A percentile compares a stretch with the other conserved stretches of the same genome.
These are phyloP conservation scores for Mallotus japonicus DNA, from an alignment of 441 rosid species.

Conservation along the genomic window DNA sequence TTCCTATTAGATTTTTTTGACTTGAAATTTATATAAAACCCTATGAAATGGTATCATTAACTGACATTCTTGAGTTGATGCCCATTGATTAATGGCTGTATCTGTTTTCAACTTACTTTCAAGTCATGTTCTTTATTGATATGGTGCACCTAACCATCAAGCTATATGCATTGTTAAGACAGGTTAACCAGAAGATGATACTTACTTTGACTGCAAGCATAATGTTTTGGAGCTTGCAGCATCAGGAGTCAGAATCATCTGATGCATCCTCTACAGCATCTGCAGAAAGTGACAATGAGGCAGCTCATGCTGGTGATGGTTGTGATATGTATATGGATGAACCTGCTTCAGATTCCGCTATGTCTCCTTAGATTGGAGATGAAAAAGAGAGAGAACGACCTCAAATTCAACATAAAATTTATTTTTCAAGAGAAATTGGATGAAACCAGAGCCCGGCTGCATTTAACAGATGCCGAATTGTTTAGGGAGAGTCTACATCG, in stretches of 20 bases:
- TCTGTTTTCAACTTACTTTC: neutral
- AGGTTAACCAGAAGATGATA: conserved; percentile 98
- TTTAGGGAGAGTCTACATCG: neutral
- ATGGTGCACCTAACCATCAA: conserved; percentile 1
- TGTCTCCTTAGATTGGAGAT: neutral
- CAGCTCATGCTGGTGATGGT: conserved; percentile 34
- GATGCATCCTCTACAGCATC: conserved; percentile 35
- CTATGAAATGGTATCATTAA: neutral
- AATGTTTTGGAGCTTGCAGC: conserved; percentile 91
- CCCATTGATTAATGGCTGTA: neutral
- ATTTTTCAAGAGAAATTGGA: conserved; percentile 1
- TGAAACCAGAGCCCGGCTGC: neutral
- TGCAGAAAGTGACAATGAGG: conserved; percentile 12
- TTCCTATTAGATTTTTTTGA: neutral
- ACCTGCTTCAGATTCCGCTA: conserved; percentile 31
- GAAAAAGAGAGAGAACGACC: conserved; percentile 20
- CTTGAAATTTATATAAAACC: neutral
- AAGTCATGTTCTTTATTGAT: neutral
- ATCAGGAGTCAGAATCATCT: conserved; percentile 36
- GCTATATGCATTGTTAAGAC: conserved; percentile 21
- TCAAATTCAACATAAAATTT: neutral
- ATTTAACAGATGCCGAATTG: neutral
- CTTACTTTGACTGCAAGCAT: conserved; percentile 83
- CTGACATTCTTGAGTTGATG: conserved; percentile 1
- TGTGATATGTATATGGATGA: conserved; percentile 41